A percentile compares a stretch with the other conserved stretches of the same genome.
These are phyloP conservation scores for Ascochyta koolunga DNA, from an alignment of 2,329 filamentous ascomycete species.

Conservation along the genomic window DNA sequence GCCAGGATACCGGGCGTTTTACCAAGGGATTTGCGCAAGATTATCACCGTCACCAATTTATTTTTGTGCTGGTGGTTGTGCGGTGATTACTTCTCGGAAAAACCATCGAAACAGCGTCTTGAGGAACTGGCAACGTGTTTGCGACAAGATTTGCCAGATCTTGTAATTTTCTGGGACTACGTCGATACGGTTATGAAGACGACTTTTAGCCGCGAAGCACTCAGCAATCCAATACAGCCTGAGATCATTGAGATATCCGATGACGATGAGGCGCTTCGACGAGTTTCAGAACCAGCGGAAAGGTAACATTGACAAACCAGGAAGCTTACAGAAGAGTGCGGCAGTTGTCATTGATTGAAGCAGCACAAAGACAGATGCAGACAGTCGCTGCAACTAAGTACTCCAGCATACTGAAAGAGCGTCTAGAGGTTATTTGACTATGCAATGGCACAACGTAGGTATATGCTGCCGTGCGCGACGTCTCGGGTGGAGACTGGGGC, in stretches of 20 bases:
- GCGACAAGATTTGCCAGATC: slow-evolving; percentile 18
- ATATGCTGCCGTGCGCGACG: too few relatives aligned
- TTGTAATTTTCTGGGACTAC: slow-evolving; percentile 33
- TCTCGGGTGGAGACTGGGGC: too few relatives aligned
- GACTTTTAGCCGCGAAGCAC: slow-evolving; percentile 32
- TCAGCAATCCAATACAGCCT: slow-evolving; percentile 26
- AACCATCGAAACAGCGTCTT: slow-evolving; percentile 16
- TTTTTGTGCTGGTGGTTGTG: slow-evolving; percentile 47
- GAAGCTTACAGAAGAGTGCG: not conserved
- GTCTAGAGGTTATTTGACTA: too few relatives aligned
- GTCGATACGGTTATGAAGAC: slow-evolving; percentile 29
- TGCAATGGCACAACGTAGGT: too few relatives aligned
- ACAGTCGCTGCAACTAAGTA: too few relatives aligned
- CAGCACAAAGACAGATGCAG: too few relatives aligned
- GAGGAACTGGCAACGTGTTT: slow-evolving; percentile 26
- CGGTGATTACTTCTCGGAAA: slow-evolving; percentile 24
- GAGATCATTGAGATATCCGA: slow-evolving; percentile 41
- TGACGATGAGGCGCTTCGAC: slow-evolving; percentile 23
- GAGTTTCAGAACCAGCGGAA: not conserved
- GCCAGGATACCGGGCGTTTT: slow-evolving; percentile 35
- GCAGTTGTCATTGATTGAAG: not conserved
- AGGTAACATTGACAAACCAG: not conserved
- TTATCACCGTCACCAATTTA: slow-evolving; percentile 32
- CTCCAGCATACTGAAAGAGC: too few relatives aligned
- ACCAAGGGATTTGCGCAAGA: slow-evolving; percentile 32